A percentile compares a stretch with the other conserved stretches of the same genome.
Evolutionary conservation across 2,329 filamentous ascomycete species (phyloP).

Genomic region (Bipolaris victoriae): DNA sequence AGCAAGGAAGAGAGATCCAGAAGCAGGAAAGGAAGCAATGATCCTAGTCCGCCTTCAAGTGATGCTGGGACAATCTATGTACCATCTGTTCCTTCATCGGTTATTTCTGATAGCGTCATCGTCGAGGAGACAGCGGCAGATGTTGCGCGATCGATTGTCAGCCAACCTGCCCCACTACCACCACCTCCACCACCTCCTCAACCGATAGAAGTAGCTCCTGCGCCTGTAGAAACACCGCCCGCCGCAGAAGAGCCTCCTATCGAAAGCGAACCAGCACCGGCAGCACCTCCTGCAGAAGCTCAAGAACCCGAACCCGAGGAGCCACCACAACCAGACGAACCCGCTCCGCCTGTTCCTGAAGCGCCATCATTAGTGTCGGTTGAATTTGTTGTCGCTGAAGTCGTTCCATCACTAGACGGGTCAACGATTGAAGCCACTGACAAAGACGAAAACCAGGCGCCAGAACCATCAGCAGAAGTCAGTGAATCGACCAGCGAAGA

Average conservation of each 20-base stretch:
- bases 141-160: constrained; percentile 4
- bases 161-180: constrained; percentile 3
- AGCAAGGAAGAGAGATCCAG: constrained; percentile 37
- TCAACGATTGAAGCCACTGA: neutral
- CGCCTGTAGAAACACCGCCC: neutral
- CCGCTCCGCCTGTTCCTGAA: neutral
- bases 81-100: constrained; percentile 13
- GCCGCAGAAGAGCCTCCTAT: neutral
- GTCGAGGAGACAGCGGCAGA: constrained; percentile 15
- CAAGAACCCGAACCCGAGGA: constrained; percentile 1
- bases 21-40: constrained; percentile 35
- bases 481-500: neutral
- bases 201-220: constrained; percentile 8
- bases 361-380: neutral
- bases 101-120: constrained; percentile 19
- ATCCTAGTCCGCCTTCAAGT: constrained; percentile 12
- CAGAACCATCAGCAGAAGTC: neutral
- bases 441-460: neutral
- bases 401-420: constrained; percentile 2
- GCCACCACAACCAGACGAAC: neutral
- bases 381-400: constrained; percentile 2
- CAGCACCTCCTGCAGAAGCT: constrained; percentile 4
- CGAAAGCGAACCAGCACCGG: constrained; percentile 1
- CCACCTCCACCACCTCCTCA: constrained; percentile 8
- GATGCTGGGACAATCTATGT: constrained; percentile 5